Evolutionary conservation across 345 rosid genomes (phyloP).

Genomic region (Sisymbrium irio): DNA sequence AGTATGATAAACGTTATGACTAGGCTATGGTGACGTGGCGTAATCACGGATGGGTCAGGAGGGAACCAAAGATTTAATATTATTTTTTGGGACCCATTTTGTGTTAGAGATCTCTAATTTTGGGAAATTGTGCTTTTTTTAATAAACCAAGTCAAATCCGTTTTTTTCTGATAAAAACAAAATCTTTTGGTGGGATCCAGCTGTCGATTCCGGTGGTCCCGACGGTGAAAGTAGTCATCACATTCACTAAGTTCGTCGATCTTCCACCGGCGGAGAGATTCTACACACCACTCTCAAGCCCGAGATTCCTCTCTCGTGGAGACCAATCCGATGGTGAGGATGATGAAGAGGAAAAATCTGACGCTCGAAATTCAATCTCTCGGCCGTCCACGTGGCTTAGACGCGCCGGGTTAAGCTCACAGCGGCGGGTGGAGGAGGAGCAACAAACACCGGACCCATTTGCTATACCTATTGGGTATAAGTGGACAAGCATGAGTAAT

Average conservation of each 20-base stretch:
- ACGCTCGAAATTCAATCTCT: conserved; percentile 28
- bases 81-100: conserved; percentile 10
- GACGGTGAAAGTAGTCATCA: conserved; percentile 87
- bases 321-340: conserved; percentile 25
- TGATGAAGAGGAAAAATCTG: conserved; percentile 36
- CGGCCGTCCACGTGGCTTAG: conserved; percentile 55
- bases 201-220: conserved; percentile 98
- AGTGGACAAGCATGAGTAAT: conserved; percentile 53
- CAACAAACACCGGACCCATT: conserved; percentile 58
- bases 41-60: conserved; percentile 10
- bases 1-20: neutral
- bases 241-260: conserved; percentile 90
- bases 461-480: conserved; percentile 77
- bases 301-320: conserved; percentile 43
- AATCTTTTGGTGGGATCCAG: conserved; percentile 46
- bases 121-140: conserved; percentile 34
- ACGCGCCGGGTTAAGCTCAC: conserved; percentile 43
- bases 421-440: conserved; percentile 36
- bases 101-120: conserved; percentile 28
- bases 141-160: conserved; percentile 14
- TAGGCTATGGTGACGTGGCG: conserved; percentile 29
- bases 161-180: conserved; percentile 14
- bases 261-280: conserved; percentile 72
- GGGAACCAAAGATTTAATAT: conserved; percentile 19
- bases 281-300: conserved; percentile 94